Percentiles rank a stretch among this genome's conserved stretches.
Conservation (phyloP, 495 filamentous ascomycete genomes). For the Hyaloscypha bicolor region DNA sequence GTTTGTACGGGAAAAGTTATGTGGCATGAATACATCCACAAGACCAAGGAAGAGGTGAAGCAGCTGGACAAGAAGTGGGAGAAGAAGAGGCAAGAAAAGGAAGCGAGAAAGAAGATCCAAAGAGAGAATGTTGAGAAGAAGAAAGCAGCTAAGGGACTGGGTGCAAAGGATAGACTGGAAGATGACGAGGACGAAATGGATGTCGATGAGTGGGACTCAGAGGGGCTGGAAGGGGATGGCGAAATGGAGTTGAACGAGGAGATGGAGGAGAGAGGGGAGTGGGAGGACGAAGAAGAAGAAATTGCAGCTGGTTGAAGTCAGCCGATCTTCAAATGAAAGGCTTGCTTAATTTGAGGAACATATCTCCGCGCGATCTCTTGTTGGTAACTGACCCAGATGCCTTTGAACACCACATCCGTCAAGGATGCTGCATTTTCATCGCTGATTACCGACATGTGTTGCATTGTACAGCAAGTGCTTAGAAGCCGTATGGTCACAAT, state of each 20-base stretch:
- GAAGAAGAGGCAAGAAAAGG: slow-evolving; percentile 74
- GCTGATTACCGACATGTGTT: background rate
- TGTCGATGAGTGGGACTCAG: slow-evolving; percentile 63
- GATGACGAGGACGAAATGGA: slow-evolving; percentile 51
- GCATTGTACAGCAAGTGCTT: too few species aligned
- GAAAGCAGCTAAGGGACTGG: slow-evolving; percentile 52
- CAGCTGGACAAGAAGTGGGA: slow-evolving; percentile 82
- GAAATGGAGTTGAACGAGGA: slow-evolving; percentile 58
- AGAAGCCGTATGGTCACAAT: background rate
- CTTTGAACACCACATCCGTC: too few species aligned
- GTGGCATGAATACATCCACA: slow-evolving; percentile 95
- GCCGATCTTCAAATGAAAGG: background rate
- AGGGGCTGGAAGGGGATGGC: slow-evolving; percentile 61
- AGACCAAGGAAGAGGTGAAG: slow-evolving; percentile 74
- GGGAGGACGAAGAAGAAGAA: slow-evolving; percentile 54
- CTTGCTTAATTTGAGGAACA: too few species aligned
- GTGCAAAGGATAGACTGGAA: slow-evolving; percentile 50
- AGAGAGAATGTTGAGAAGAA: slow-evolving; percentile 88
- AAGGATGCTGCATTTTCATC: background rate
- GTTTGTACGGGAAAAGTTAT: slow-evolving; percentile 88
- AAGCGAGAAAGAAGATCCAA: slow-evolving; percentile 76
- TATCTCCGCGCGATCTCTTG: too few species aligned
- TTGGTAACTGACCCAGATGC: too few species aligned
- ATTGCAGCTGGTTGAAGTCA: slow-evolving; percentile 30
- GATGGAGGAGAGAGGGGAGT: slow-evolving; percentile 55